A percentile compares a stretch with the other conserved stretches of the same genome.
phyloP scores from a whole-genome alignment of 2,329 filamentous ascomycete species.

The Capronia americana region DNA sequence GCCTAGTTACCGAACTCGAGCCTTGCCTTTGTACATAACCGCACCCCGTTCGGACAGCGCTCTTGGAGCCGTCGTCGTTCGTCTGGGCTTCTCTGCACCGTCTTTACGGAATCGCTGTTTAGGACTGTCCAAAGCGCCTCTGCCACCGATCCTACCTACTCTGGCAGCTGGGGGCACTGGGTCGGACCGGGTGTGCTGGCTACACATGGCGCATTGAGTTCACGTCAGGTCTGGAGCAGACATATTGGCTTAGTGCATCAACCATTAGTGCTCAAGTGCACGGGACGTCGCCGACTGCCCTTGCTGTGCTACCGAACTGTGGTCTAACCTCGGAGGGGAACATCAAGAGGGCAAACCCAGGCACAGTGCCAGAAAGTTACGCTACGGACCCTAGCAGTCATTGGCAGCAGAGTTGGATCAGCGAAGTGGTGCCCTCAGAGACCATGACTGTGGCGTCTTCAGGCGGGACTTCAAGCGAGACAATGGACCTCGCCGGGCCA shows the following conservation, averaged over 20 bases:
- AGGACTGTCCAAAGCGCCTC: background rate
- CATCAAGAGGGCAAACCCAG: background rate
- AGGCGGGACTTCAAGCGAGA: slow-evolving; percentile 17
- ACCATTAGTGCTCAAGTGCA: background rate
- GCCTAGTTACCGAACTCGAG: slow-evolving; percentile 4
- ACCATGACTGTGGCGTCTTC: slow-evolving; percentile 17
- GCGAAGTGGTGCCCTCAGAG: background rate
- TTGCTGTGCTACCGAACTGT: background rate
- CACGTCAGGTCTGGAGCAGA: background rate
- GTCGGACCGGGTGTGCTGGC: background rate
- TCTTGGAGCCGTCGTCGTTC: slow-evolving; percentile 7
- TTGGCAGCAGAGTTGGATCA: slow-evolving; percentile 1
- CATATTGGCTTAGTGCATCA: background rate
- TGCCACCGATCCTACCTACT: slow-evolving; percentile 2
- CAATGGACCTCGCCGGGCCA: slow-evolving; percentile 11
- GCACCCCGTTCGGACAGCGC: slow-evolving; percentile 1
- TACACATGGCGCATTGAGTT: slow-evolving; percentile 8
- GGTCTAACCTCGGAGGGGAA: background rate
- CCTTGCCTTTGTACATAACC: slow-evolving; percentile 22
- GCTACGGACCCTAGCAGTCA: background rate
- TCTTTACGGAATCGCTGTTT: slow-evolving; percentile 12
- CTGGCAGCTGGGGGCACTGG: background rate
- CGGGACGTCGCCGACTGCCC: background rate
- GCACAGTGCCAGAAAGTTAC: background rate
- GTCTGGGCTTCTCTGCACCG: slow-evolving; percentile 16